A percentile compares a stretch with the other conserved stretches of the same genome.
Conservation (phyloP, 768 basidiomycete species). For the Pisolithus marmoratus region DNA sequence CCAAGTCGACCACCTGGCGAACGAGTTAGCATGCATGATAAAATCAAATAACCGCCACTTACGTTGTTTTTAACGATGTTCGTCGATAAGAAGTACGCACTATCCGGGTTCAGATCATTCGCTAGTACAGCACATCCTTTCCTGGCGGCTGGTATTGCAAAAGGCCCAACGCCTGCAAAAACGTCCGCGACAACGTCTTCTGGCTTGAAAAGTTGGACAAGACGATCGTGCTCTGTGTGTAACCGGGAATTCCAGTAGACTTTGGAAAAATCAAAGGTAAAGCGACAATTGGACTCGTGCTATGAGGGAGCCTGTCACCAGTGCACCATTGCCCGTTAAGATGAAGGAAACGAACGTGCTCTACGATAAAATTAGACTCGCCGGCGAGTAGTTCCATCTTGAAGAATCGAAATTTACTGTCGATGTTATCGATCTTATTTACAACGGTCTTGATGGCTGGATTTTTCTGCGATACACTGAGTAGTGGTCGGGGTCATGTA, state of each 20-base stretch:
- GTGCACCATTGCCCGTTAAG: neutral
- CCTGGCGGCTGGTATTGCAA: slow-evolving; percentile 88
- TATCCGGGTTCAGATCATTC: slow-evolving; percentile 92
- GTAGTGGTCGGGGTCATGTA: neutral
- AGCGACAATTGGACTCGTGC: slow-evolving; percentile 82
- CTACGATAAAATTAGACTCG: slow-evolving; percentile 78
- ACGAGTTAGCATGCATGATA: slow-evolving; percentile 2
- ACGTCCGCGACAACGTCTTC: slow-evolving; percentile 86
- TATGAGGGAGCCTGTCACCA: slow-evolving; percentile 25
- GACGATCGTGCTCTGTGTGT: slow-evolving; percentile 83
- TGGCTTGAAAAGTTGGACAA: slow-evolving; percentile 67
- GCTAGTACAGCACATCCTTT: slow-evolving; percentile 87
- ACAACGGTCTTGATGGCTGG: slow-evolving; percentile 79
- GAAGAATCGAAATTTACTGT: slow-evolving; percentile 86
- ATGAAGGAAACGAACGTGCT: slow-evolving; percentile 56
- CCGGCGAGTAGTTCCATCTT: slow-evolving; percentile 96
- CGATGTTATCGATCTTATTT: slow-evolving; percentile 87
- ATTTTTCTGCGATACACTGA: slow-evolving; percentile 66
- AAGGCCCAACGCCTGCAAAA: slow-evolving; percentile 97
- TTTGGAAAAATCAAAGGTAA: slow-evolving; percentile 89
- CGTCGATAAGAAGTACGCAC: slow-evolving; percentile 64
- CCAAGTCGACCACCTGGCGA: slow-evolving; percentile 54
- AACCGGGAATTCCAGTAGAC: slow-evolving; percentile 99
- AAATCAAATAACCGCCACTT: slow-evolving; percentile 14
- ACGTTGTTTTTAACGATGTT: slow-evolving; percentile 81